Conservation (phyloP, 192 early-diverging fungal genomes). For the Podila epigama region DNA sequence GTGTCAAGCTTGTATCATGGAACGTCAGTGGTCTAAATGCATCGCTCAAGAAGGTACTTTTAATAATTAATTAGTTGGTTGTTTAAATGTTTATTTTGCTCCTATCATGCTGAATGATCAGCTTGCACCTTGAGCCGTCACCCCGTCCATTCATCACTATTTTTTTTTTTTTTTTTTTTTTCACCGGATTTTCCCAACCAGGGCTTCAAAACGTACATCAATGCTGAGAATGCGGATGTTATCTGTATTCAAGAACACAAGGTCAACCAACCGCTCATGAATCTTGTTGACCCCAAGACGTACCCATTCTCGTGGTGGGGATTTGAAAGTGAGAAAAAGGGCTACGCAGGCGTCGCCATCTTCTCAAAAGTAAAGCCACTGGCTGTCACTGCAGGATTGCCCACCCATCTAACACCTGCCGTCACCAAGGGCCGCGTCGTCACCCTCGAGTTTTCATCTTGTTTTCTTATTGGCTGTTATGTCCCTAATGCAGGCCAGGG, state of each 20-base stretch:
- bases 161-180: background rate
- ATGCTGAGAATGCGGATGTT: conserved; percentile 83
- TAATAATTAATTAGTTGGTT: background rate
- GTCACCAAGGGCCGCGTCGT: conserved; percentile 72
- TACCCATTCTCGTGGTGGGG: conserved; percentile 81
- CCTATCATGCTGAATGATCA: conserved; percentile 1
- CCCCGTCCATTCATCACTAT: background rate
- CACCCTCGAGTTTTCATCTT: conserved; percentile 69
- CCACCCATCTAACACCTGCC: conserved; percentile 52
- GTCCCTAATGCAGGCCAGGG: conserved; percentile 83
- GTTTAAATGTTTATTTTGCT: background rate
- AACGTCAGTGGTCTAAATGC: conserved; percentile 82
- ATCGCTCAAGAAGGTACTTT: conserved; percentile 73
- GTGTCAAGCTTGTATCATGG: conserved; percentile 74
- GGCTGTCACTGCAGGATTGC: conserved; percentile 66
- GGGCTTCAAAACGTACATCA: conserved; percentile 75
- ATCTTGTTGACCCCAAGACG: conserved; percentile 62
- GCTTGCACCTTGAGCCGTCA: background rate
- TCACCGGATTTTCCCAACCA: background rate
- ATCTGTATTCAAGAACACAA: conserved; percentile 89
- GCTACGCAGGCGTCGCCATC: conserved; percentile 78
- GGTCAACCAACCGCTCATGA: conserved; percentile 69
- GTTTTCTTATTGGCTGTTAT: conserved; percentile 75
- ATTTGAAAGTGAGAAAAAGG: conserved; percentile 72
- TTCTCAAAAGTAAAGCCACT: conserved; percentile 83